These are phyloP conservation scores for Canna indica DNA, from an alignment of 176 grass and related monocot genomes.

Conservation along the genomic window DNA sequence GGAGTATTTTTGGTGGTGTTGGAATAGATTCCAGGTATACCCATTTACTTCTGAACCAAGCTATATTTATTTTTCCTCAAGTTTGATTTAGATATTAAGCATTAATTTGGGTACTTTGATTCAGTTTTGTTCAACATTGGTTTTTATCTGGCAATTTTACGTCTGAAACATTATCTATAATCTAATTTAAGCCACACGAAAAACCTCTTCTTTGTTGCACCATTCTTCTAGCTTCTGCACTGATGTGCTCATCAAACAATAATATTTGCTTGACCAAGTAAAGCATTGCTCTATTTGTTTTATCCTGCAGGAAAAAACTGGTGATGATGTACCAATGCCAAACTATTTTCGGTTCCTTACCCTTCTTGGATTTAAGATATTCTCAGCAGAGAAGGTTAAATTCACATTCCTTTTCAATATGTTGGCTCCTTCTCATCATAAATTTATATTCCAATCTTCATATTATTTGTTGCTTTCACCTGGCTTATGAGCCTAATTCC, in stretches of 20 bases:
- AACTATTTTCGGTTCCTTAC: slow-evolving; percentile 89
- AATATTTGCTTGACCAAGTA: neutral
- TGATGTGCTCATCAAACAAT: neutral
- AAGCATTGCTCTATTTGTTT: slow-evolving; percentile 4
- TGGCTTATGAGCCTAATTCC: neutral
- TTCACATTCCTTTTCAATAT: neutral
- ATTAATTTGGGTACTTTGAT: slow-evolving; percentile 1
- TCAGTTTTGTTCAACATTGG: neutral
- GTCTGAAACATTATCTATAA: slow-evolving; percentile 17
- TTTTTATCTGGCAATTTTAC: neutral
- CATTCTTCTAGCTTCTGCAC: neutral
- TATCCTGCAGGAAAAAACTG: slow-evolving; percentile 70
- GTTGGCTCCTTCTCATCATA: neutral
- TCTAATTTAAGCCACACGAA: no score
- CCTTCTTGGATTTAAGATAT: slow-evolving; percentile 87
- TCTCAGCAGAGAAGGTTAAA: slow-evolving; percentile 74
- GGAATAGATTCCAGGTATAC: slow-evolving; percentile 68
- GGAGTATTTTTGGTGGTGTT: slow-evolving; percentile 85
- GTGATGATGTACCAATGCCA: slow-evolving; percentile 89
- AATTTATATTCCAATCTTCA: neutral
- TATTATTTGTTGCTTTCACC: neutral
- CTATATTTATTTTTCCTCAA: neutral
- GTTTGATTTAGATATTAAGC: neutral
- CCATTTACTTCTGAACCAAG: neutral
- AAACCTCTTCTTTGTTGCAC: slow-evolving; percentile 3